Evolutionary conservation across 192 early-diverging fungal species (phyloP), one percentile per base, ranked within the genome.

Genomic region (Obelidium mucronatum): DNA sequence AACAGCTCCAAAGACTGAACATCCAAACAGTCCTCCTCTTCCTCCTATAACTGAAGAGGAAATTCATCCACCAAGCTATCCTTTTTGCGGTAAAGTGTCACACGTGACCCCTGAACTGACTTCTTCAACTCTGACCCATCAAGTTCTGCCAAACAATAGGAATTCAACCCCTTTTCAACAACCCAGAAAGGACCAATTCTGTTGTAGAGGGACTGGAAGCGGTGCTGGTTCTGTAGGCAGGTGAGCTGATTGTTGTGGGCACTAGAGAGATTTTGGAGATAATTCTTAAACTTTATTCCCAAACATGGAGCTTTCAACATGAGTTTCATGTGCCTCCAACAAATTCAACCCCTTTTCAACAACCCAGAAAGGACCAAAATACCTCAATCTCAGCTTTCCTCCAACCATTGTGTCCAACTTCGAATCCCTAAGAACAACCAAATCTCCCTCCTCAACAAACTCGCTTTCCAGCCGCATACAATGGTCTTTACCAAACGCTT

Each of bases 371-470:
- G 30, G 56, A 4, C 56, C 56, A 3, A 58, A 24, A 58, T 58
- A 58, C 56, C 56, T 4, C 22, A 4, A 58, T 58, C 56, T 58
- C 56, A 58, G 24, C 22, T 58, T 58, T 3, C 56, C 56, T 6
- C 56, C 56, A 58, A 58, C 56, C 30, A 58, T 58, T 6, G 30
- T 58, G 56, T 58, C 56, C 56, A 58, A 58, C 56, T 58, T 58
- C 56, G 56, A 58, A 58, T 58, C 56, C 56, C 24, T 58, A 5
- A 58, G 5, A 58, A 58, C 56, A 6, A 58, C 56, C 24, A 58
- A 58, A 24, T 58, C 56, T 6, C 56, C 56, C 56, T 28, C 56
- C 56, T 58, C 56, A 3, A 58, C 30, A 31, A 58, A 58, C 30
- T 58, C 56, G 24, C 56, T 58, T 24, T 4, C 56, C 5, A 24